Evolutionary conservation across 1,284 basidiomycete species (phyloP).

Genomic region (Coriolopsis trogii): DNA sequence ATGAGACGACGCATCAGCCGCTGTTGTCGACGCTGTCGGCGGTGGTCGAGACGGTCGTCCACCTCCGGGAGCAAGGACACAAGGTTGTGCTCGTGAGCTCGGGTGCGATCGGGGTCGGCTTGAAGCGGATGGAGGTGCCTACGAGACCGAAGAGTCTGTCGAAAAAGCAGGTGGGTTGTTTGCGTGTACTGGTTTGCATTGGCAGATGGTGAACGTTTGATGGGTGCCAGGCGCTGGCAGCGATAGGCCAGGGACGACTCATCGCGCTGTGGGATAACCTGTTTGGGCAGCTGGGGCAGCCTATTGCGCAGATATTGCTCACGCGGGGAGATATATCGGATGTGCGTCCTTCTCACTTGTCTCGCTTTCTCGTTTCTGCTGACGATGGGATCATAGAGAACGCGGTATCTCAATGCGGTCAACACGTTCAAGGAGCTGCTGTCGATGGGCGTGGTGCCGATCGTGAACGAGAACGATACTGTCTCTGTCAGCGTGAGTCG

Average conservation of each 20-base stretch:
- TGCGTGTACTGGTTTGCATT: not conserved
- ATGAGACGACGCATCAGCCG: conserved; percentile 88
- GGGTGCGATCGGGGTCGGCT: conserved; percentile 94
- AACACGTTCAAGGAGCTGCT: conserved; percentile 91
- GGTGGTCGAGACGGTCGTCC: conserved; percentile 89
- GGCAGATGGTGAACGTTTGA: conserved; percentile 15
- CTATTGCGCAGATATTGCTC: conserved; percentile 93
- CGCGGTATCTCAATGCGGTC: conserved; percentile 91
- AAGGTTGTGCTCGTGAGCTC: conserved; percentile 95
- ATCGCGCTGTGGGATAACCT: conserved; percentile 98
- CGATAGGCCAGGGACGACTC: conserved; percentile 94
- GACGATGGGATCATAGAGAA: conserved; percentile 57
- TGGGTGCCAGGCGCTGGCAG: conserved; percentile 75
- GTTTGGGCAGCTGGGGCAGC: conserved; percentile 91
- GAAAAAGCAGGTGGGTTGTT: conserved; percentile 83
- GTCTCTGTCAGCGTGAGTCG: conserved; percentile 89
- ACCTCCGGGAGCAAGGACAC: conserved; percentile 82
- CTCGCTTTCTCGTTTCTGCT: not conserved
- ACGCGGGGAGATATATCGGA: conserved; percentile 97
- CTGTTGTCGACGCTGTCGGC: conserved; percentile 90
- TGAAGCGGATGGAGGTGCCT: conserved; percentile 88
- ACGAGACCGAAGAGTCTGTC: conserved; percentile 83
- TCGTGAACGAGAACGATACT: conserved; percentile 97
- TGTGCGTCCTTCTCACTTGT: conserved; percentile 51
- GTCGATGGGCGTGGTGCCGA: conserved; percentile 89